Base-by-base conservation (phyloP, 2,329 filamentous ascomycete species). In the Graphiopsis chlorocephala region DNA sequence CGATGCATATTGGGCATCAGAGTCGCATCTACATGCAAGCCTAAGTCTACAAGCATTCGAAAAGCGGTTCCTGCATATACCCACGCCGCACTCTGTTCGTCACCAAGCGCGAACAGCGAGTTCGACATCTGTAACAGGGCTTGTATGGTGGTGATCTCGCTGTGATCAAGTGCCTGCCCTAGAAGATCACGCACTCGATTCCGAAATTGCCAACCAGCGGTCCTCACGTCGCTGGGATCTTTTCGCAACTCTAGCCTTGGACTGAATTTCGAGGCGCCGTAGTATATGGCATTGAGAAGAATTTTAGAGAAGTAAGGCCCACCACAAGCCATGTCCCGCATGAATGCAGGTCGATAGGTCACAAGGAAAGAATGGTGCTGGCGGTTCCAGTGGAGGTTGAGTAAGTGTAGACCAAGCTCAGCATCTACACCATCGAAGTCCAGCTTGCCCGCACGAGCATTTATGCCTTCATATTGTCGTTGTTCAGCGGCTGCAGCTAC, bases 351-450 rank as follows among this genome's bases (percentile, higher is more conserved):
- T 29, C 69, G 67, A 57, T 71, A 71, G 15, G 67, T 69, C 14
- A 70, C 64, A n/a, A 70, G 66, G 29, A 67, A 69, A 15, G 67
- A 66, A 55, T 71, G 68, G 25, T 70, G 69, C 42, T 71, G 69
- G 2, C 69, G 66, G n/a, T 71, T 70, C 69, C 69, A 71, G 29
- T 85, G 81, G 0, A 86, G 70, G 2, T 77, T 77, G 0, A 86
- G 73, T 4, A 86, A 71, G 59, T 85, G 81, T 75, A 84, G 80
- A 3, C 79, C 84, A 8, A 85, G 69, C 14, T 84, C 80, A 0
- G 83, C 79, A 33, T 83, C 79, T 1, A 86, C 79, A 1, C 83
- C 84, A 68, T 86, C 84, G 70, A 87, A 85, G 68, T 86, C 83
- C 3, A 85, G 77, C 61, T 79, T 80, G 1, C 77, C 78, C 17